Percentiles rank a stretch among this genome's conserved stretches.
Conservation (phyloP, 495 filamentous ascomycete species). For the Penicillium desertorum region DNA sequence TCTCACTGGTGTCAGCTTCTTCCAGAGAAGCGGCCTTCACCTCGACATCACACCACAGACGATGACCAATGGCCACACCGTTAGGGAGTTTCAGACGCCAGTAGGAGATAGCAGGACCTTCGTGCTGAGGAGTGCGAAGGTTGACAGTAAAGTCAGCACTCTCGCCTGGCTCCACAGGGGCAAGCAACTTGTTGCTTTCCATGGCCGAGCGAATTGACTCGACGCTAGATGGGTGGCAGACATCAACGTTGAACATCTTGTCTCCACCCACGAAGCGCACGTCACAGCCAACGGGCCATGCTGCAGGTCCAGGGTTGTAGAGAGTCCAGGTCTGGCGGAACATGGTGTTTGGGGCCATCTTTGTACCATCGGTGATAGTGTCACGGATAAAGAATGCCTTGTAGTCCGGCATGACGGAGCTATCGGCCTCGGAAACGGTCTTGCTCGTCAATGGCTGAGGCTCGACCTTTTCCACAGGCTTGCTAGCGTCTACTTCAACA, state of each 20-base stretch:
- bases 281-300: conserved; percentile 87
- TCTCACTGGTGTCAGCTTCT: conserved; percentile 12
- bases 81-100: conserved; percentile 89
- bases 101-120: conserved; percentile 83
- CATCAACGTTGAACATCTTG: conserved; percentile 87
- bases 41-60: conserved; percentile 90
- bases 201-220: conserved; percentile 68
- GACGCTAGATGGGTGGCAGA: conserved; percentile 70
- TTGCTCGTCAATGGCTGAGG: background rate
- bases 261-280: conserved; percentile 93
- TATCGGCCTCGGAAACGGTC: background rate
- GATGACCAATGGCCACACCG: conserved; percentile 82
- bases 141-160: conserved; percentile 77
- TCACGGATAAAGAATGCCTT: conserved; percentile 79
- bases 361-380: conserved; percentile 72
- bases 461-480: conserved; percentile 35
- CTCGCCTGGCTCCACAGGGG: conserved; percentile 68
- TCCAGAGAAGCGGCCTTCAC: conserved; percentile 49
- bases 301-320: conserved; percentile 71
- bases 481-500: conserved; percentile 65
- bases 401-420: conserved; percentile 35
- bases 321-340: conserved; percentile 94
- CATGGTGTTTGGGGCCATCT: conserved; percentile 60
- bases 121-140: conserved; percentile 72
- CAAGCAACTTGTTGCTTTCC: conserved; percentile 74